Evolutionary conservation across 768 basidiomycete genomes (phyloP), one percentile per base, ranked within the genome.

Genomic region (Termitomyces sp.): DNA sequence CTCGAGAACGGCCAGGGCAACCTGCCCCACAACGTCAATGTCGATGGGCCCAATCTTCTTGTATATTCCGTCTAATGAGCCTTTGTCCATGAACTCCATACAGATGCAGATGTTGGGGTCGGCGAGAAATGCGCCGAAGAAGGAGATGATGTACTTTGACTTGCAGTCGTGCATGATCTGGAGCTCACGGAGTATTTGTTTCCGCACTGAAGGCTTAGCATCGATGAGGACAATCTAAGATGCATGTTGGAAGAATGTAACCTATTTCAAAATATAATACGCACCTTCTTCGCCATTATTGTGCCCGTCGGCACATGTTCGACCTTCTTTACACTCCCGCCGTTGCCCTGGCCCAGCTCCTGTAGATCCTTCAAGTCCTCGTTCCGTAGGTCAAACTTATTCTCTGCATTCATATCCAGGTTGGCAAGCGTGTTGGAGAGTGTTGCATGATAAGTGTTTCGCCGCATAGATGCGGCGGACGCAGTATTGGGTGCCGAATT

Each of bases 91-190:
- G 74, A 76, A 92, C 73, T 99, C 97, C 90, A 99, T 98, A 77
- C 95, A 98, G 56, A 98, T 96, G 75, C 97, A 97, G 71, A 99
- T 96, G 70, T 98, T 98, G 13, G 96, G 96, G 74, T 99, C 97
- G 3, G 91, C 88, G 36, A 98, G 81, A 77, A 94, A 99, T 56
- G 97, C 97, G 63, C 97, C 97, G 71, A 90, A 96, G 79, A 98
- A 99, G 0, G 92, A 95, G 68, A 99, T 91, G 72, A 99, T 99
- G 74, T 94, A 92, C 58, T 84, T 85, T 7, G 93, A 96, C 66
- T 90, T 82, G 76, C 96, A 98, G 75, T 97, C 92, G 74, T 98
- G 94, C 96, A 98, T 96, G 79, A 99, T 98, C 69, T 98, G 96
- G 66, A 99, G 80, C 72, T 99, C 97, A 55, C 97, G 89, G 40